phyloP scores from a whole-genome alignment of 768 basidiomycete species.

The Hygrophorus pudorinus region DNA sequence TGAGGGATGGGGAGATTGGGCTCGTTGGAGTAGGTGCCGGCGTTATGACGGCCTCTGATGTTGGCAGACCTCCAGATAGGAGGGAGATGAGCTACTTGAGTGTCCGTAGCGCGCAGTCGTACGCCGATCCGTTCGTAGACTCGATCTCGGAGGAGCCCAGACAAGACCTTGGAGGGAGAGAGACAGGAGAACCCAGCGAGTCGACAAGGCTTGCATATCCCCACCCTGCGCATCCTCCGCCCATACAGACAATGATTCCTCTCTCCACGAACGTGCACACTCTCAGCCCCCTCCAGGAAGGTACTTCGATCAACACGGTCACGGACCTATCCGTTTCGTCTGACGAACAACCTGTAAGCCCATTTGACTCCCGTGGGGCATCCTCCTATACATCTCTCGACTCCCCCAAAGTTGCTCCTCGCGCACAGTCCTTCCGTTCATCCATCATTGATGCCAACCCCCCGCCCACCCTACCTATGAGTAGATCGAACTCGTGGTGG shows the following conservation, averaged over 20 bases:
- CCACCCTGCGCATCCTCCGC: slow-evolving; percentile 13
- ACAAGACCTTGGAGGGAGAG: slow-evolving; percentile 9
- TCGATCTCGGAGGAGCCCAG: slow-evolving; percentile 24
- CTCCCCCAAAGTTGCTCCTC: slow-evolving; percentile 7
- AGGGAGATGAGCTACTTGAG: slow-evolving; percentile 31
- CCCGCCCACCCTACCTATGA: slow-evolving; percentile 36
- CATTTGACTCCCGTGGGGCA: slow-evolving; percentile 2
- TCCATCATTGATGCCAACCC: slow-evolving; percentile 20
- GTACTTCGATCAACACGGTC: slow-evolving; percentile 24
- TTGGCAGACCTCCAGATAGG: slow-evolving; percentile 16
- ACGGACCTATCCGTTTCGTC: slow-evolving; percentile 14
- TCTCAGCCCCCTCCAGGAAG: slow-evolving; percentile 31
- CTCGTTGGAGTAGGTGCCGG: slow-evolving; percentile 16
- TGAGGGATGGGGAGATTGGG: slow-evolving; percentile 24
- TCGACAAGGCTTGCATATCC: slow-evolving; percentile 6
- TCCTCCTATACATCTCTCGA: slow-evolving; percentile 5
- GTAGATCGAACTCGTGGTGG: slow-evolving; percentile 74
- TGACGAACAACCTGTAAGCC: slow-evolving; percentile 18
- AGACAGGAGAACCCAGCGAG: slow-evolving; percentile 3
- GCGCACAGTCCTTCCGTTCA: slow-evolving; percentile 14
- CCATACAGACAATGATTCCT: slow-evolving; percentile 23
- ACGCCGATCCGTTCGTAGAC: slow-evolving; percentile 42
- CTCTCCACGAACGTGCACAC: slow-evolving; percentile 21
- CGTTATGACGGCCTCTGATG: slow-evolving; percentile 9
- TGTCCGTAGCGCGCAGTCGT: slow-evolving; percentile 23